Conservation (phyloP, 768 basidiomycete species). For the Mycena vitilis region DNA sequence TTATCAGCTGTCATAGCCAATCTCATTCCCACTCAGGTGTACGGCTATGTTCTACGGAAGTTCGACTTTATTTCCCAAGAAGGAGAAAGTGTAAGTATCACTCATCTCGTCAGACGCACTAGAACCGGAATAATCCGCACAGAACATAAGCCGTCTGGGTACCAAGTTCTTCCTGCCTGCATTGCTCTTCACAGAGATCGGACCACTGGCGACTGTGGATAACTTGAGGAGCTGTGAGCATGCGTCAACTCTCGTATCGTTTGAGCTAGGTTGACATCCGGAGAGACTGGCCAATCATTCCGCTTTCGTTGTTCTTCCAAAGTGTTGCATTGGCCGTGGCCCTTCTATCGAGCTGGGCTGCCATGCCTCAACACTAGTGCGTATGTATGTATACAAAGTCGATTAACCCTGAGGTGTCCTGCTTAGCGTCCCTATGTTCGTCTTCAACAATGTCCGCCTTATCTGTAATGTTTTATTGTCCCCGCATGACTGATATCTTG, state of each 20-base stretch:
- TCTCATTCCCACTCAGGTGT: conserved; percentile 13
- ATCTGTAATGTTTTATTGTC: not conserved
- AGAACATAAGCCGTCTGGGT: conserved; percentile 28
- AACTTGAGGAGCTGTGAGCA: conserved; percentile 31
- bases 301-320: conserved; percentile 35
- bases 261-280: not conserved
- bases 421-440: conserved; percentile 33
- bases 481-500: not conserved
- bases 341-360: conserved; percentile 3
- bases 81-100: conserved; percentile 23
- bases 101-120: not conserved
- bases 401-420: not conserved
- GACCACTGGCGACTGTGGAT: conserved; percentile 26
- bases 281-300: conserved; percentile 36
- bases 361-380: conserved; percentile 34
- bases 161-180: conserved; percentile 35
- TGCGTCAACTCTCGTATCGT: too few species aligned
- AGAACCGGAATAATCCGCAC: not conserved
- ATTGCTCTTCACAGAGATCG: conserved; percentile 35
- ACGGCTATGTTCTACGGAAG: conserved; percentile 30
- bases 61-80: conserved; percentile 29
- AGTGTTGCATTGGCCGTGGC: conserved; percentile 24
- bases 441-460: conserved; percentile 34
- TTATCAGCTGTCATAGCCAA: not conserved
- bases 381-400: not conserved